Conservation (phyloP, 1,284 basidiomycete genomes). For the Porodaedalea pini region DNA sequence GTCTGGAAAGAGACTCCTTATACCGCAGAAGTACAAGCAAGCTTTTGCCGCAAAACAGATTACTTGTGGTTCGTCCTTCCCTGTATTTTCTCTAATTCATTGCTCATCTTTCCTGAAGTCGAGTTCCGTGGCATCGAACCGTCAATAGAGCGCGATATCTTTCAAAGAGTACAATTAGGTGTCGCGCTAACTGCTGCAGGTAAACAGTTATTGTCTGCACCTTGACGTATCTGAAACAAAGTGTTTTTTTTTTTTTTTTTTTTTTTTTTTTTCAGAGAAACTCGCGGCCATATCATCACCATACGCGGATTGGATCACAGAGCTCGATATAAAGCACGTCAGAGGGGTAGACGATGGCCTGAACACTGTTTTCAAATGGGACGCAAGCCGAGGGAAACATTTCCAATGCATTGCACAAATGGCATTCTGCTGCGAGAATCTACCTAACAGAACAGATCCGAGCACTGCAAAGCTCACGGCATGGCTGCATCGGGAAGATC, state of each 20-base stretch:
- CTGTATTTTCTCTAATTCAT: too few relatives aligned
- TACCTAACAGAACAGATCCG: slow-evolving; percentile 46
- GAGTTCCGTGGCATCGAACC: slow-evolving; percentile 43
- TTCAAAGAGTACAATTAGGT: slow-evolving; percentile 72
- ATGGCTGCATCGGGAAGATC: slow-evolving; percentile 49
- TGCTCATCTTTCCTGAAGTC: slow-evolving; percentile 37
- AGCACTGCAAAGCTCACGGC: slow-evolving; percentile 51
- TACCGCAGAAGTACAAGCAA: slow-evolving; percentile 16
- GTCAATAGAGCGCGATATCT: slow-evolving; percentile 65
- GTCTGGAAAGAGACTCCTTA: background rate
- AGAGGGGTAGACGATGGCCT: slow-evolving; percentile 41
- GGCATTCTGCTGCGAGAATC: slow-evolving; percentile 57
- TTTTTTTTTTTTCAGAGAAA: slow-evolving; percentile 47
- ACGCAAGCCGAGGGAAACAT: slow-evolving; percentile 60
- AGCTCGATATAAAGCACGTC: slow-evolving; percentile 52
- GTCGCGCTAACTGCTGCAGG: slow-evolving; percentile 65
- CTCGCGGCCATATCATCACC: slow-evolving; percentile 65
- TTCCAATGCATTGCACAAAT: slow-evolving; percentile 67
- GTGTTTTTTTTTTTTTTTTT: background rate
- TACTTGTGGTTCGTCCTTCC: slow-evolving; percentile 14
- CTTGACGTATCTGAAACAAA: background rate
- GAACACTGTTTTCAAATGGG: slow-evolving; percentile 49
- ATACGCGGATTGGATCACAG: slow-evolving; percentile 53
- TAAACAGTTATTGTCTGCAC: slow-evolving; percentile 26
- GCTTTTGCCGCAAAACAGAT: slow-evolving; percentile 13